phyloP scores from a whole-genome alignment of 2,329 filamentous ascomycete genomes.

The Beauveria caledonica region DNA sequence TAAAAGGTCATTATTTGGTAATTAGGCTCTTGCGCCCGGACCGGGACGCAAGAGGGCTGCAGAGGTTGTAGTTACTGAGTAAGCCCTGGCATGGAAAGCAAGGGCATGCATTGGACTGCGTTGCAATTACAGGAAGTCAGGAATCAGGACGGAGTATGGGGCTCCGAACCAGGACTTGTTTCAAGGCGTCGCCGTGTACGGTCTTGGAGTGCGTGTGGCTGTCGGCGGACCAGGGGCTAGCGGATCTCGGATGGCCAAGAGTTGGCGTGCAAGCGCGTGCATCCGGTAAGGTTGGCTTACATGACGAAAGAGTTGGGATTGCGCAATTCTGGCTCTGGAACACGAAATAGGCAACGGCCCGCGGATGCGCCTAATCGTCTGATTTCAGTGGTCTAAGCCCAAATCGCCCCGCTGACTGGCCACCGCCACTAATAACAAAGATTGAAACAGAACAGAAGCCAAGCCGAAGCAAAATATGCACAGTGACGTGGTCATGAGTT shows the following conservation, averaged over 20 bases:
- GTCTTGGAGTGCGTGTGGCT: neutral
- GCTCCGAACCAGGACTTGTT: neutral
- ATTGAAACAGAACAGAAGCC: neutral
- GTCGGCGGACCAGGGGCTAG: conserved; percentile 10
- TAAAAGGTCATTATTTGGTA: neutral
- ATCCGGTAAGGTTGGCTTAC: neutral
- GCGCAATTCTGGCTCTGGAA: conserved; percentile 7
- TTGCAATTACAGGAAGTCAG: conserved; percentile 1
- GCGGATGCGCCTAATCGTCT: conserved; percentile 8
- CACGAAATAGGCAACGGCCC: conserved; percentile 8
- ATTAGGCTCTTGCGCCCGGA: neutral
- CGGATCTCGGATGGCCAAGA: conserved; percentile 8
- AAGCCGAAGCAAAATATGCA: neutral
- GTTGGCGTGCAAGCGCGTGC: neutral
- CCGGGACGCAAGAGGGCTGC: neutral
- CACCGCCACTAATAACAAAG: too few species aligned
- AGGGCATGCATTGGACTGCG: neutral
- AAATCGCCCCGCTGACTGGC: neutral
- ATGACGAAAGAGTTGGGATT: neutral
- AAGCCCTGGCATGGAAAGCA: neutral
- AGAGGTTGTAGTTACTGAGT: neutral
- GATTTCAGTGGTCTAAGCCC: conserved; percentile 3
- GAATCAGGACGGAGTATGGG: neutral
- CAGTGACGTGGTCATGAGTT: neutral
- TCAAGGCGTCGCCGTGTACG: neutral